Evolutionary conservation across 2,329 filamentous ascomycete species (phyloP), one percentile per base, ranked within the genome.

Genomic region (Beauveria sp.): DNA sequence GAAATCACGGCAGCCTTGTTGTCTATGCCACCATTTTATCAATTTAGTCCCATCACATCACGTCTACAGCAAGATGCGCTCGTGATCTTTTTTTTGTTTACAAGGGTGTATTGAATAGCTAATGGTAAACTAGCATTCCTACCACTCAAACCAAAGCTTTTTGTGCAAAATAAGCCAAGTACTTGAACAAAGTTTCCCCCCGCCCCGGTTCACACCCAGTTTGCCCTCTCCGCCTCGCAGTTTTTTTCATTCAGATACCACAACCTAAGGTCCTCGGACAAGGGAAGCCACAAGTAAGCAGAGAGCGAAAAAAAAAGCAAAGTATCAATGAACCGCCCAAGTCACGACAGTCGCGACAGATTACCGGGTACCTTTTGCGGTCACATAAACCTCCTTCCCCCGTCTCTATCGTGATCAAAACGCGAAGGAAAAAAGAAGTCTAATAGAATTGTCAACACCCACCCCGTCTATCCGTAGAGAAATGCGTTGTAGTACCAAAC

Each of bases 361-460:
- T 46, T 57, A 58, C 60, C 54, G 60, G 54, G 60, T 51, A 52
- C 60, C 60, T 46, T 53, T 50, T 53, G 49, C 54, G 55, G 60
- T 58, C 49, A 53, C 42, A 50, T 59, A 43, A 49, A 51, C 61
- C 54, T 57, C 47, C 30, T 28, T 49, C 14, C 42, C 47, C 65
- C 63, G 49, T 63, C 63, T 69, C 67, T 69, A 69, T 68, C 67
- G 54, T 67, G 63, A 67, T 67, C 65, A 63, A 45, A 55, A 28
- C 34, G 34, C 34, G 18, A 42, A 30, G 26, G 18, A 38, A 49
- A 49, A 57, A 58, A 66, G 54, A 59, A 65, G 65, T 70, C 68
- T 70, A 69, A 70, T 68, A 68, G 45, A 62, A 59, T 55, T 54
- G 64, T 66, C 68, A 70, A 70, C 69, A 69, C 68, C 68, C 64